Base-by-base conservation (phyloP, 2,329 filamentous ascomycete genomes). In the Trichoderma hamatum region DNA sequence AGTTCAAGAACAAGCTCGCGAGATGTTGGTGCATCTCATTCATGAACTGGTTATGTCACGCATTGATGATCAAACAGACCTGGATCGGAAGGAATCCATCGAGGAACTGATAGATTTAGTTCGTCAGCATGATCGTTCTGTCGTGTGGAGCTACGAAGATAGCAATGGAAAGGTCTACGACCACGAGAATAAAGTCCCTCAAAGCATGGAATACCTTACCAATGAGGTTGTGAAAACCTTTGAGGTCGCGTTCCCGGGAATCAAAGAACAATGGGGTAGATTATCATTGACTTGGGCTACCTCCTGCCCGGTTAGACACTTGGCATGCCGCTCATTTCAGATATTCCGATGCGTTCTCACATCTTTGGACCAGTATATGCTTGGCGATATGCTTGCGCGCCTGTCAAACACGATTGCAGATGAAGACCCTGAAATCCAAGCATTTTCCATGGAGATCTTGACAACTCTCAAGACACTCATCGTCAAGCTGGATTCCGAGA, bases 321-420 rank as follows among this genome's bases (percentile, higher is more conserved):
- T 99, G 63, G 96, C 96, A 2, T 99, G 96, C 77, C 90, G 96
- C 32, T 99, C 96, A 0, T 98, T 99, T 80, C 96, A 99, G 77
- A 91, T 99, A 13, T 99, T 97, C 82, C 88, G 96, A 36, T 98
- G 95, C 77, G 94, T 98, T 67, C 87, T 97, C 32, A 96, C 93
- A 19, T 93, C 92, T 0, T 82, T 98, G 26, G 95, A 99, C 76
- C 94, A 96, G 73, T 86, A 90, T 69, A 99, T 98, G 95, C 86
- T 99, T 19, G 94, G 93, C 2, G 96, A 99, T 75, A 99, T 99
- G 94, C 88, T 99, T 26, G 94, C 92, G 14, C 88, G 96, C 58
- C 84, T 99, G 36, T 98, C 95, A 1, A 99, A 98, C 78, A 99
- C 96, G 0, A 96, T 99, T 74, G 94, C 96, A 0, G 95, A 98